phyloP scores from a whole-genome alignment of 1,284 basidiomycete species.

The Puccinia horiana region DNA sequence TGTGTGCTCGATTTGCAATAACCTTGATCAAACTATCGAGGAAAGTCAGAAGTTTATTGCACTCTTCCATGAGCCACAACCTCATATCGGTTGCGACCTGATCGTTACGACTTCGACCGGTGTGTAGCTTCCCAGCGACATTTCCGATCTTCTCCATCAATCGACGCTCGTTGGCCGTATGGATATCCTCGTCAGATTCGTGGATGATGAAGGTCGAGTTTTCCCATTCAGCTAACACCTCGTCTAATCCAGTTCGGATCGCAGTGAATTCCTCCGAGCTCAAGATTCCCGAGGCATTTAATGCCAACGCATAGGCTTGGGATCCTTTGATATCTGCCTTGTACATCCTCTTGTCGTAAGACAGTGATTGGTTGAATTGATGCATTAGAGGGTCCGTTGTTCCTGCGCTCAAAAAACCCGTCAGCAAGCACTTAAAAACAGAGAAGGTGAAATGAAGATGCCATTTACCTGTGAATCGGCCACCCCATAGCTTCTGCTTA shows the following conservation, averaged over 20 bases:
- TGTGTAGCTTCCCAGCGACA: conserved; percentile 79
- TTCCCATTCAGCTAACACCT: conserved; percentile 81
- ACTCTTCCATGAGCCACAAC: conserved; percentile 85
- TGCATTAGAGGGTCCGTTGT: conserved; percentile 66
- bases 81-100: conserved; percentile 98
- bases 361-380: conserved; percentile 89
- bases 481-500: conserved; percentile 60
- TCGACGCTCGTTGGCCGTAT: conserved; percentile 97
- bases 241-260: conserved; percentile 75
- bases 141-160: conserved; percentile 85
- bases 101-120: conserved; percentile 92
- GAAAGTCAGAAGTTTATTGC: conserved; percentile 70
- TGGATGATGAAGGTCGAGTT: conserved; percentile 53
- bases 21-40: conserved; percentile 79
- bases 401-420: neutral
- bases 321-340: conserved; percentile 88
- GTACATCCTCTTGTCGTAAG: conserved; percentile 92
- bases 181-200: conserved; percentile 83
- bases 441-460: conserved; percentile 60
- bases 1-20: conserved; percentile 84
- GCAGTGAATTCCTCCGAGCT: conserved; percentile 69
- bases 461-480: conserved; percentile 81
- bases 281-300: conserved; percentile 76
- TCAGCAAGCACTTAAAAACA: neutral
- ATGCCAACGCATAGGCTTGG: conserved; percentile 88